These are phyloP conservation scores for Alternaria brassicicola DNA, from an alignment of 2,329 filamentous ascomycete species.

Conservation along the genomic window DNA sequence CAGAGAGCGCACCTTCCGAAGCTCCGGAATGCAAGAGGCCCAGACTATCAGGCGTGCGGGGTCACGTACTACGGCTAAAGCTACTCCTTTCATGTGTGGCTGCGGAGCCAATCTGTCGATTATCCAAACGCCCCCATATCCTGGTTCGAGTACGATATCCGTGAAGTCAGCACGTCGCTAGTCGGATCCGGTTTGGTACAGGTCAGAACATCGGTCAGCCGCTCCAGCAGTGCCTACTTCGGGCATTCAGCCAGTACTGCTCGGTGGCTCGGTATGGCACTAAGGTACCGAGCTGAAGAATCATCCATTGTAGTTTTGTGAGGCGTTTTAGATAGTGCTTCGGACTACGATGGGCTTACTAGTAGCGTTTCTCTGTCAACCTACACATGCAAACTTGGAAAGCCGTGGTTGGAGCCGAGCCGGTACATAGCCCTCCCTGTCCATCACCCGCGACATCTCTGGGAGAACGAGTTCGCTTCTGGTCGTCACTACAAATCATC, in stretches of 20 bases:
- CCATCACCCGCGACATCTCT: too few relatives aligned
- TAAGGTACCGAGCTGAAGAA: neutral
- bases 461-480: neutral
- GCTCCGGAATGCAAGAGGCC: neutral
- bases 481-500: neutral
- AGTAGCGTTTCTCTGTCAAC: neutral
- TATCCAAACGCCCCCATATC: neutral
- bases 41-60: neutral
- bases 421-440: too few relatives aligned
- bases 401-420: neutral
- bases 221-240: neutral
- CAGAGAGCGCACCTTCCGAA: neutral
- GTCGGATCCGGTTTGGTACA: neutral
- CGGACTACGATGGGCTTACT: neutral
- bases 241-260: neutral
- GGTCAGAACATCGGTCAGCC: neutral
- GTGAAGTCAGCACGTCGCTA: neutral
- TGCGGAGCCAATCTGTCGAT: neutral
- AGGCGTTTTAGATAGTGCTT: neutral
- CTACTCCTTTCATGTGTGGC: neutral
- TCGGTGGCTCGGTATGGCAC: too few relatives aligned
- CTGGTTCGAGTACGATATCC: neutral
- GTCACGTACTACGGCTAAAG: neutral
- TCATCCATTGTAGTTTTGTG: neutral
- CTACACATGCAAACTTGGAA: neutral